Percentiles rank a stretch among this genome's conserved stretches.
Evolutionary conservation across 1,284 basidiomycete genomes (phyloP).

Genomic region (Cryptococcus neoformans): DNA sequence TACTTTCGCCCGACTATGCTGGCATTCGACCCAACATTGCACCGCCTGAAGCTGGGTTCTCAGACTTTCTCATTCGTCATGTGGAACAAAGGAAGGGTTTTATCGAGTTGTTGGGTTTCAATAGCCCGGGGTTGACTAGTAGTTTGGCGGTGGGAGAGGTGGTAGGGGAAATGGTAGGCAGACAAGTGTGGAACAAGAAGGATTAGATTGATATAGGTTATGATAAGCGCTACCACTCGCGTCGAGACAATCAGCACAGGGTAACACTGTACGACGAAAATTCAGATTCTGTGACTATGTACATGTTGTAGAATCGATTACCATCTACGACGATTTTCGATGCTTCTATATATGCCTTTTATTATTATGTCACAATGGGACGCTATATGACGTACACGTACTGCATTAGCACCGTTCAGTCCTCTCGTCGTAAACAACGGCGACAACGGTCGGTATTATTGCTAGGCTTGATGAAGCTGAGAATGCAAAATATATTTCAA

Average conservation of each 20-base stretch:
- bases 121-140: conserved; percentile 55
- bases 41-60: conserved; percentile 69
- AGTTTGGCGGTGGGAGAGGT: conserved; percentile 53
- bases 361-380: no score
- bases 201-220: not conserved
- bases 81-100: conserved; percentile 37
- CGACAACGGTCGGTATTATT: no score
- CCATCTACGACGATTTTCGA: no score
- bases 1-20: conserved; percentile 81
- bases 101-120: conserved; percentile 54
- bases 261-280: not conserved
- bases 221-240: not conserved
- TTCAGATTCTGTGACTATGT: no score
- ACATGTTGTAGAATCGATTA: no score
- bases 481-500: no score
- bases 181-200: conserved; percentile 31
- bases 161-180: conserved; percentile 49
- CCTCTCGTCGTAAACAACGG: no score
- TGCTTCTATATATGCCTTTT: no score
- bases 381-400: no score
- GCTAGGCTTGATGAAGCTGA: no score
- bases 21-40: conserved; percentile 89
- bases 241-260: not conserved
- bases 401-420: no score
- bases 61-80: conserved; percentile 66